phyloP scores from a whole-genome alignment of 306 rosid genomes.

The Datisca glomerata region DNA sequence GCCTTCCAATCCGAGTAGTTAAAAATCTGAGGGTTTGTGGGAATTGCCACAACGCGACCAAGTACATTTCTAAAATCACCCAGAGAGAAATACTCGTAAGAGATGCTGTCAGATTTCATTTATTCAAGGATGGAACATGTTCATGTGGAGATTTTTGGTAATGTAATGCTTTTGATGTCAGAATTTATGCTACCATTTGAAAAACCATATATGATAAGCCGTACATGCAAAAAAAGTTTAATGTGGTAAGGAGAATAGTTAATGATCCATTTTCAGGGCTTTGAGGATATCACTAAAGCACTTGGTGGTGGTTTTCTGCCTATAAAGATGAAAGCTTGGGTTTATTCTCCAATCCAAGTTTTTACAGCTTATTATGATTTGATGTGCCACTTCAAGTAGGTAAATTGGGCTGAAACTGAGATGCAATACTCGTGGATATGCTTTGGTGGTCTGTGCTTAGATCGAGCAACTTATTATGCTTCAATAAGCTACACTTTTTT shows the following conservation, averaged over 20 bases:
- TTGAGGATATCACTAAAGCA: too few species aligned
- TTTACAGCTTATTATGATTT: too few species aligned
- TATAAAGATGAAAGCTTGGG: too few species aligned
- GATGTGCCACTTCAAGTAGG: too few species aligned
- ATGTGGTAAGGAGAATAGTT: neutral
- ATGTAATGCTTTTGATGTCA: slow-evolving; percentile 2
- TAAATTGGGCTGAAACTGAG: too few species aligned
- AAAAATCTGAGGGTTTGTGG: slow-evolving; percentile 86
- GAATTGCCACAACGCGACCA: slow-evolving; percentile 91
- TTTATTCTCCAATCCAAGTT: too few species aligned
- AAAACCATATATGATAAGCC: neutral
- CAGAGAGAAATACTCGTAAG: slow-evolving; percentile 88
- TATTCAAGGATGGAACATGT: slow-evolving; percentile 79
- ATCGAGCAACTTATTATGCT: too few species aligned
- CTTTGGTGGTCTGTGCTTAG: too few species aligned
- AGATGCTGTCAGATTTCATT: slow-evolving; percentile 73
- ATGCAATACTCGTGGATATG: too few species aligned
- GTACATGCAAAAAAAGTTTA: slow-evolving; percentile 1
- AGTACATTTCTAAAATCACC: slow-evolving; percentile 73
- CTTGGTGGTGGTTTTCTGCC: too few species aligned
- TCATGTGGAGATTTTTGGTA: slow-evolving; percentile 94
- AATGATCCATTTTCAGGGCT: too few species aligned
- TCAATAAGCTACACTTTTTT: too few species aligned
- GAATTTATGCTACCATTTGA: neutral
- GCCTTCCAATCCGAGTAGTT: slow-evolving; percentile 55